Evolutionary conservation across 345 rosid genomes (phyloP).

Genomic region (Moringa oleifera): DNA sequence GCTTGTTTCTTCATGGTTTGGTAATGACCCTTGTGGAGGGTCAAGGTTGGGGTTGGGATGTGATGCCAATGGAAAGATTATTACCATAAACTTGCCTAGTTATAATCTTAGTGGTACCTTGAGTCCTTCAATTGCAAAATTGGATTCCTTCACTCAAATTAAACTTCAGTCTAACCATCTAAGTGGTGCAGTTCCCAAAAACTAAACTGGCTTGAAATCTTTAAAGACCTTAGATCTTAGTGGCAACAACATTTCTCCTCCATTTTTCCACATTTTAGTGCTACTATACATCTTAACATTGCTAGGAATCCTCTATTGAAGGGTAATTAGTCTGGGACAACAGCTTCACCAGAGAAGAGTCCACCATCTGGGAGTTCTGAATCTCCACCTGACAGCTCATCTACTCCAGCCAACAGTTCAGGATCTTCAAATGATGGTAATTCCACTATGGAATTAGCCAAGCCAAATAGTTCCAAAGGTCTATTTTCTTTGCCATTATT

Average conservation of each 20-base stretch:
- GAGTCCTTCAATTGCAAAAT: slow-evolving; percentile 54
- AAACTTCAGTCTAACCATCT: slow-evolving; percentile 42
- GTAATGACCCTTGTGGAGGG: slow-evolving; percentile 51
- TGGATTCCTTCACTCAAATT: slow-evolving; percentile 39
- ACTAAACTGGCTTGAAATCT: slow-evolving; percentile 52
- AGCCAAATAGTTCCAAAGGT: slow-evolving; percentile 20
- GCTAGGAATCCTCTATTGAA: slow-evolving; percentile 42
- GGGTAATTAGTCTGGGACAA: slow-evolving; percentile 8
- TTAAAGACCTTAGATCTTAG: slow-evolving; percentile 51
- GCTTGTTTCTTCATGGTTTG: slow-evolving; percentile 55
- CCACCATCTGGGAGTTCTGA: slow-evolving; percentile 22
- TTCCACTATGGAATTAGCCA: slow-evolving; percentile 22
- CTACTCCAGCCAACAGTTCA: slow-evolving; percentile 17
- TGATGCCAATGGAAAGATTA: slow-evolving; percentile 17
- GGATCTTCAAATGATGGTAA: slow-evolving; percentile 14
- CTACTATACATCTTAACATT: slow-evolving; percentile 22
- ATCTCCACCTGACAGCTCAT: slow-evolving; percentile 12
- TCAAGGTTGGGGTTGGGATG: slow-evolving; percentile 59
- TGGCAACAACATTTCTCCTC: slow-evolving; percentile 52
- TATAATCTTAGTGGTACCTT: slow-evolving; percentile 52
- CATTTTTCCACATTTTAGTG: slow-evolving; percentile 42
- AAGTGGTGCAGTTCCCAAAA: slow-evolving; percentile 42
- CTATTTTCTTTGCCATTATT: slow-evolving; percentile 34
- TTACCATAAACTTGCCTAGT: slow-evolving; percentile 37
- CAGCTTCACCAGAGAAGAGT: slow-evolving; percentile 22